Base-by-base conservation (phyloP, 176 grass and related monocot genomes). In the Oryza longistaminata region DNA sequence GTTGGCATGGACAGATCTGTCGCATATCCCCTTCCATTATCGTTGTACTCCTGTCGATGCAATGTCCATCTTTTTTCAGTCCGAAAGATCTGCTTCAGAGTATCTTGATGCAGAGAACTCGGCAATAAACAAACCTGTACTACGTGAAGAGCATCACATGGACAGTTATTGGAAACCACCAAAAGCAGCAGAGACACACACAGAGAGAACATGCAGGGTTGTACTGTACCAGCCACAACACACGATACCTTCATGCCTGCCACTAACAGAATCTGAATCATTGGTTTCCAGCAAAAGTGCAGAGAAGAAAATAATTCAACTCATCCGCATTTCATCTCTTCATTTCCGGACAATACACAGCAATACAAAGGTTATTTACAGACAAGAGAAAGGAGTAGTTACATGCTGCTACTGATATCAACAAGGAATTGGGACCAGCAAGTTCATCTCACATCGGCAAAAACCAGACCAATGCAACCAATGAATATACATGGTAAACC, bases 321-420 rank as follows among this genome's bases (percentile, higher is more conserved):
- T 26, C 19, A 53, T 48, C 84, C 73, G 78, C 67, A 78, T 81
- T 78, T 60, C 83, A 86, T 78, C 60, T 67, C 88, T 78, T 77
- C 68, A 24, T 62, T 62, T 62, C 58, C 44, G 55, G 27, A 11
- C 60, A 83, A 90, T 70, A 62, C 80, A 85, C 77, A 83, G 37
- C 60, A 66, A n/a, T 64, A 81, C 66, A 81, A 81, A 68, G 34
- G 76, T 74, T 91, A 93, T 90, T 86, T 96, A 90, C 94, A 88
- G 73, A 83, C 83, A 65, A 37, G 84, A 66, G 45, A 21, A 53
- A 79, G 22, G 39, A 42, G 29, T 24, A 50, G 14, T 62, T 37
- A 83, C 50, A 69, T 48, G 49, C 55, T 70, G 64, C 79, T 65
- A 53, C 73, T 53, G 10, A 78, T 78, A 90, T 81, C 83, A 87